Evolutionary conservation across 352 stramenopile genomes (phyloP).

Genomic region (Phytophthora citrophthora): DNA sequence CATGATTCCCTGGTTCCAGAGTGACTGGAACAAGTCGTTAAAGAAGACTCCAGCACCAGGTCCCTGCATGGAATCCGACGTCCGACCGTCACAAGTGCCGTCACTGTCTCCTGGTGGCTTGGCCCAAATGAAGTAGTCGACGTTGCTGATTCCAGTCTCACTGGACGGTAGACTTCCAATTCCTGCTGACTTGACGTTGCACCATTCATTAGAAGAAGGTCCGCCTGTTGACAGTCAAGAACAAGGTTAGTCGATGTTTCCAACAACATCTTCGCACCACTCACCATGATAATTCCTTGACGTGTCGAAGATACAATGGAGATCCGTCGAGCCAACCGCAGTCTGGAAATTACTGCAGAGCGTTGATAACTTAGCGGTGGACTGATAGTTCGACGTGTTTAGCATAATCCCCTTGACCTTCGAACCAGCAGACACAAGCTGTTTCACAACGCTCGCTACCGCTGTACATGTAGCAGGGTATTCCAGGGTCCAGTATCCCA

Average conservation of each 20-base stretch:
- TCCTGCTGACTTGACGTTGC: slow-evolving; percentile 66
- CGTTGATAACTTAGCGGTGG: slow-evolving; percentile 46
- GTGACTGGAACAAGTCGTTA: slow-evolving; percentile 53
- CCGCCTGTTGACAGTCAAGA: slow-evolving; percentile 10
- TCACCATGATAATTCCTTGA: slow-evolving; percentile 60
- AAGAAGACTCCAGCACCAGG: slow-evolving; percentile 65
- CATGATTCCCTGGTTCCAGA: slow-evolving; percentile 79
- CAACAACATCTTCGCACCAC: not conserved
- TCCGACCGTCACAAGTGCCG: slow-evolving; percentile 53
- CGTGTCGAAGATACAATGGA: slow-evolving; percentile 72
- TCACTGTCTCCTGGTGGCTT: slow-evolving; percentile 76
- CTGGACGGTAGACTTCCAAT: slow-evolving; percentile 60
- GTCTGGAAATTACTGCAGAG: slow-evolving; percentile 68
- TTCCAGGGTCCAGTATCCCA: slow-evolving; percentile 69
- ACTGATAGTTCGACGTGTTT: slow-evolving; percentile 85
- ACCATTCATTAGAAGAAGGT: slow-evolving; percentile 63
- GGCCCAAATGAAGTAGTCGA: slow-evolving; percentile 81
- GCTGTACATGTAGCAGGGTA: slow-evolving; percentile 21
- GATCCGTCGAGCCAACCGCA: slow-evolving; percentile 41
- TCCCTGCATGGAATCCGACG: slow-evolving; percentile 53
- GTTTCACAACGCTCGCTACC: slow-evolving; percentile 48
- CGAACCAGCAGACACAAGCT: slow-evolving; percentile 32
- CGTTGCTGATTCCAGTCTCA: slow-evolving; percentile 54
- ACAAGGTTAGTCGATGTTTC: slow-evolving; percentile 1
- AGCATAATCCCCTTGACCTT: slow-evolving; percentile 73